Percentiles rank a stretch among this genome's conserved stretches.
These are phyloP conservation scores for Colletotrichum simmondsii DNA, from an alignment of 2,329 filamentous ascomycete genomes.

Conservation along the genomic window DNA sequence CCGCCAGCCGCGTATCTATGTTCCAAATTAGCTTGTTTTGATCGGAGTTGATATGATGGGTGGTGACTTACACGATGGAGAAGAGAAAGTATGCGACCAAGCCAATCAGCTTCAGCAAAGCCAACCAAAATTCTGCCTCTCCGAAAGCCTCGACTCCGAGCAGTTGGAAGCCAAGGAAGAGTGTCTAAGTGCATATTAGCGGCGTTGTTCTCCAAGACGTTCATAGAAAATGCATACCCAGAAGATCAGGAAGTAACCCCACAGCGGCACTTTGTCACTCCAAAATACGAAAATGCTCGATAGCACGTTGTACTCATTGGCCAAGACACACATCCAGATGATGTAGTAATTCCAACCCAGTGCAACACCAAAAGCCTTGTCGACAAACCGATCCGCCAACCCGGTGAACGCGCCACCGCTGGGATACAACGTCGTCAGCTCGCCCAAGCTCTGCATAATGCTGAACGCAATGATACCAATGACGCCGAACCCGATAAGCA, in stretches of 20 bases:
- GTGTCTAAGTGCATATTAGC: conserved; percentile 42
- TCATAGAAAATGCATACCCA: conserved; percentile 60
- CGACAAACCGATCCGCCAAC: conserved; percentile 76
- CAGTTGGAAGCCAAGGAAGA: conserved; percentile 75
- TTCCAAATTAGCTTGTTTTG: background rate
- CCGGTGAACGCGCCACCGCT: conserved; percentile 78
- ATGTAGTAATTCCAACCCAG: conserved; percentile 80
- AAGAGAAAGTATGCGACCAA: conserved; percentile 80
- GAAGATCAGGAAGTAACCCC: conserved; percentile 78
- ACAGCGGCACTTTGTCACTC: conserved; percentile 69
- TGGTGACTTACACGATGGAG: conserved; percentile 65
- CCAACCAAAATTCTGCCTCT: conserved; percentile 84
- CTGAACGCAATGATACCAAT: conserved; percentile 76
- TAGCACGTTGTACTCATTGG: conserved; percentile 78
- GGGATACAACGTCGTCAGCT: conserved; percentile 79
- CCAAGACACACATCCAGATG: conserved; percentile 73
- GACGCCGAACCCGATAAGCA: conserved; percentile 78
- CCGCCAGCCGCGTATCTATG: conserved; percentile 72
- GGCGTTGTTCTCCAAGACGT: background rate
- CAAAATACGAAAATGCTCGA: conserved; percentile 75
- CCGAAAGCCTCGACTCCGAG: conserved; percentile 80
- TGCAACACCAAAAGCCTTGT: conserved; percentile 75
- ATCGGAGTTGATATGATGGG: background rate
- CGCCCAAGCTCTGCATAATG: conserved; percentile 80
- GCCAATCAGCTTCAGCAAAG: conserved; percentile 76